phyloP scores from a whole-genome alignment of 1,284 basidiomycete genomes.

The Naganishia sp. region DNA sequence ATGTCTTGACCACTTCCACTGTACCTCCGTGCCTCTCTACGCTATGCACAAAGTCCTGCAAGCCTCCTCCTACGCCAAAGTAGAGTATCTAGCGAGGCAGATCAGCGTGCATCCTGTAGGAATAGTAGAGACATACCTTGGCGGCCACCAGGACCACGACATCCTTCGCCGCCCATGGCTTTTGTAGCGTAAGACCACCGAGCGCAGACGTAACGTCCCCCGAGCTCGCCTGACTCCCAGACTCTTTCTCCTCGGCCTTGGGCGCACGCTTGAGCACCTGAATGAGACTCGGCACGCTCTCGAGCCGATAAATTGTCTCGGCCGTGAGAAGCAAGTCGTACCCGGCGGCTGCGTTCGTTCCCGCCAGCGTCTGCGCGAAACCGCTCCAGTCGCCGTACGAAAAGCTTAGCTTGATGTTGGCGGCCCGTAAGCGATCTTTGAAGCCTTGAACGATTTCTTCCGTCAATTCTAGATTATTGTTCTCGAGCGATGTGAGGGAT shows the following conservation, averaged over 20 bases:
- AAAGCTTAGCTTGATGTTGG: constrained; percentile 68
- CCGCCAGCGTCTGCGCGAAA: constrained; percentile 34
- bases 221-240: constrained; percentile 37
- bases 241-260: constrained; percentile 37
- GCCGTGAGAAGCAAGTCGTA: constrained; percentile 82
- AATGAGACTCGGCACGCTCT: constrained; percentile 69
- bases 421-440: constrained; percentile 59
- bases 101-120: constrained; percentile 1
- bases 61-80: constrained; percentile 92
- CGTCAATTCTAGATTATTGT: constrained; percentile 60
- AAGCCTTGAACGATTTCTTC: constrained; percentile 68
- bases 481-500: constrained; percentile 41
- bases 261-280: constrained; percentile 51
- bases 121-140: constrained; percentile 42
- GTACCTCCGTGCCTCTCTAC: constrained; percentile 55
- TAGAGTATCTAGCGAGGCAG: constrained; percentile 74
- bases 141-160: constrained; percentile 48
- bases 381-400: constrained; percentile 77
- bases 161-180: constrained; percentile 32
- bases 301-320: constrained; percentile 85
- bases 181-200: constrained; percentile 14
- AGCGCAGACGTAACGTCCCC: constrained; percentile 14
- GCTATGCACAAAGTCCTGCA: constrained; percentile 68
- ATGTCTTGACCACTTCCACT: constrained; percentile 57
- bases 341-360: constrained; percentile 34